Percentiles rank a stretch among this genome's conserved stretches.
These are phyloP conservation scores for Ammopiptanthus mongolicus DNA, from an alignment of 306 rosid species.

Conservation along the genomic window DNA sequence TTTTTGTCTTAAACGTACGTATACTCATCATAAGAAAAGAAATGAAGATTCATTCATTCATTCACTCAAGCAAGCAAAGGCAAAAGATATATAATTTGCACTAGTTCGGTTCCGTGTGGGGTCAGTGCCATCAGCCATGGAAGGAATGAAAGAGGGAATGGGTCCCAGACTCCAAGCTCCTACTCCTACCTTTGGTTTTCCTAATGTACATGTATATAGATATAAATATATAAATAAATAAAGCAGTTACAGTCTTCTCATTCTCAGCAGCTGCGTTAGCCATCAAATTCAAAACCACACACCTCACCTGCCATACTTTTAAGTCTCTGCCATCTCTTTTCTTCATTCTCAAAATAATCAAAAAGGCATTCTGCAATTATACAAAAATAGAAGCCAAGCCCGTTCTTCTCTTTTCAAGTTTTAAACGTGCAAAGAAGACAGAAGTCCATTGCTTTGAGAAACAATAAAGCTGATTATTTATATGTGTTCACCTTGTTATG, in stretches of 20 bases:
- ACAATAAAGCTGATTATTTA: neutral
- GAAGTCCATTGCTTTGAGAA: constrained; percentile 29
- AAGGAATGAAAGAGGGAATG: neutral
- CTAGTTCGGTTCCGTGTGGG: constrained; percentile 21
- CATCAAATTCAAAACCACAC: neutral
- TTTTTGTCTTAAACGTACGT: constrained; percentile 13
- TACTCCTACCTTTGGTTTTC: neutral
- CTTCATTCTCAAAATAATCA: constrained; percentile 19
- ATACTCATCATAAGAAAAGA: neutral
- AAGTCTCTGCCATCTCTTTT: neutral
- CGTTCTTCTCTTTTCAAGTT: neutral
- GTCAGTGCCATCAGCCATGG: neutral
- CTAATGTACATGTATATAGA: constrained; percentile 12
- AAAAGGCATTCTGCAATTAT: neutral
- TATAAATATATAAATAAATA: constrained; percentile 26
- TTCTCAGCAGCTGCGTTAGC: constrained; percentile 12
- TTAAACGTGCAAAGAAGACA: neutral
- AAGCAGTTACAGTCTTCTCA: constrained; percentile 28
- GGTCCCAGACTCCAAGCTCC: constrained; percentile 26
- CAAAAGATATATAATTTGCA: neutral
- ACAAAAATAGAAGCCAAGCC: neutral
- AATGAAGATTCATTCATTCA: constrained; percentile 6
- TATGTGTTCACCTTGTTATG: constrained; percentile 33
- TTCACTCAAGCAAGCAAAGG: constrained; percentile 7
- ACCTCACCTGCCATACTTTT: constrained; percentile 9